These are phyloP conservation scores for Cyamopsis tetragonoloba DNA, from an alignment of 306 rosid genomes.

Conservation along the genomic window DNA sequence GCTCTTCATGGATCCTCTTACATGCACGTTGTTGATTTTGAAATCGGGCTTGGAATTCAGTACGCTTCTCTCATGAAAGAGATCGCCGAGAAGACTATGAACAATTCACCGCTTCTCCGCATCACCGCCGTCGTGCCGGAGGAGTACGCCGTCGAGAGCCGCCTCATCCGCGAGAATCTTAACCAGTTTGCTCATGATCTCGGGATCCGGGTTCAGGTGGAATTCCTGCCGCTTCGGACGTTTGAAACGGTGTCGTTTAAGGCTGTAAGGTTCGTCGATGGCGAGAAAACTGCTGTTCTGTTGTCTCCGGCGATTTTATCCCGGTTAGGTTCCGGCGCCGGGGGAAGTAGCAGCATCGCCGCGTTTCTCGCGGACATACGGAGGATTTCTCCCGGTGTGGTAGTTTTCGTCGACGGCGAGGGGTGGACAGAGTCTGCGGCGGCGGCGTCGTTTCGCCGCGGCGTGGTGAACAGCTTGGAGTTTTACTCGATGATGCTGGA, in stretches of 20 bases:
- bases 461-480: slow-evolving; percentile 57
- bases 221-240: slow-evolving; percentile 47
- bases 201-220: slow-evolving; percentile 68
- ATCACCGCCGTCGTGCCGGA: slow-evolving; percentile 76
- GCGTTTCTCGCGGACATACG: slow-evolving; percentile 57
- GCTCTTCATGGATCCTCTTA: slow-evolving; percentile 45
- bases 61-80: slow-evolving; percentile 88
- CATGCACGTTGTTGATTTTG: slow-evolving; percentile 76
- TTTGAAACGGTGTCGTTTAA: slow-evolving; percentile 67
- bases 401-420: slow-evolving; percentile 69
- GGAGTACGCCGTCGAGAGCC: slow-evolving; percentile 58
- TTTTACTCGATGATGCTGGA: slow-evolving; percentile 72
- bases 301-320: slow-evolving; percentile 61
- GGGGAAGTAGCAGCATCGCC: not conserved
- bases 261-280: slow-evolving; percentile 55
- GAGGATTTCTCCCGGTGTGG: slow-evolving; percentile 50
- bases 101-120: slow-evolving; percentile 43
- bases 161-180: slow-evolving; percentile 60
- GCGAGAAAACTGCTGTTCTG: slow-evolving; percentile 68
- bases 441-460: slow-evolving; percentile 60
- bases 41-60: slow-evolving; percentile 79
- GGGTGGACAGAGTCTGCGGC: slow-evolving; percentile 54
- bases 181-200: slow-evolving; percentile 70
- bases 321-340: slow-evolving; percentile 49
- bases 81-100: slow-evolving; percentile 50